These are phyloP conservation scores for Catunica adiposa DNA, from an alignment of 2,329 filamentous ascomycete genomes.

Conservation along the genomic window DNA sequence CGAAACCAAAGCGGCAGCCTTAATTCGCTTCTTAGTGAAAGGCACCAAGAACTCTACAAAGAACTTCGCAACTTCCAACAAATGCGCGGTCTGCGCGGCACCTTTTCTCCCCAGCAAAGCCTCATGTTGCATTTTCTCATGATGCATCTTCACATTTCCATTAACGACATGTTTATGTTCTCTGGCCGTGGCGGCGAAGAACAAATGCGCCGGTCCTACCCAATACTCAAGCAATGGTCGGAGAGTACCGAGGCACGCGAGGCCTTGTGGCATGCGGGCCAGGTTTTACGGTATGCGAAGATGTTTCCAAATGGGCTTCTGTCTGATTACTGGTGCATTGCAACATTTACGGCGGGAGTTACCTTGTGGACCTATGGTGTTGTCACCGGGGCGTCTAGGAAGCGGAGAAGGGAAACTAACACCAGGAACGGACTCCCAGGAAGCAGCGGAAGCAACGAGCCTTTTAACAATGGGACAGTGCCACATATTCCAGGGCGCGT, in stretches of 20 bases:
- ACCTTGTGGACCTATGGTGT: slow-evolving; percentile 56
- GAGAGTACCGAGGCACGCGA: slow-evolving; percentile 37
- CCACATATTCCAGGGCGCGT: slow-evolving; percentile 20
- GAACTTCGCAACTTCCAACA: slow-evolving; percentile 33
- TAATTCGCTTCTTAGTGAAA: slow-evolving; percentile 32
- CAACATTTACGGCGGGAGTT: slow-evolving; percentile 50
- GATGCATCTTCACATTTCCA: slow-evolving; percentile 46
- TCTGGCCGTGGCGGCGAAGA: slow-evolving; percentile 51
- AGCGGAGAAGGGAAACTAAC: slow-evolving; percentile 33
- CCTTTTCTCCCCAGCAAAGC: slow-evolving; percentile 30
- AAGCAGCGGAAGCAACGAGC: slow-evolving; percentile 18
- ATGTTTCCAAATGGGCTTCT: slow-evolving; percentile 35
- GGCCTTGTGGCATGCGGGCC: slow-evolving; percentile 51
- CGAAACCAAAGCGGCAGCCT: slow-evolving; percentile 24
- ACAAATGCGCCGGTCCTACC: slow-evolving; percentile 43
- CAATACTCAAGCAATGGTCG: slow-evolving; percentile 42
- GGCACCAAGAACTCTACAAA: slow-evolving; percentile 46
- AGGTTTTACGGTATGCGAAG: slow-evolving; percentile 45
- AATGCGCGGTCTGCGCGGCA: slow-evolving; percentile 20
- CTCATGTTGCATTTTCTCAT: slow-evolving; percentile 38
- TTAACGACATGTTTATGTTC: slow-evolving; percentile 51
- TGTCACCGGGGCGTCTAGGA: slow-evolving; percentile 23
- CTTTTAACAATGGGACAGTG: slow-evolving; percentile 12
- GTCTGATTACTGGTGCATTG: slow-evolving; percentile 51
- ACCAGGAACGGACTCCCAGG: slow-evolving; percentile 18